Evolutionary conservation across 148 eudicot genomes (phyloP).

Genomic region (Amaranthus cruentus): DNA sequence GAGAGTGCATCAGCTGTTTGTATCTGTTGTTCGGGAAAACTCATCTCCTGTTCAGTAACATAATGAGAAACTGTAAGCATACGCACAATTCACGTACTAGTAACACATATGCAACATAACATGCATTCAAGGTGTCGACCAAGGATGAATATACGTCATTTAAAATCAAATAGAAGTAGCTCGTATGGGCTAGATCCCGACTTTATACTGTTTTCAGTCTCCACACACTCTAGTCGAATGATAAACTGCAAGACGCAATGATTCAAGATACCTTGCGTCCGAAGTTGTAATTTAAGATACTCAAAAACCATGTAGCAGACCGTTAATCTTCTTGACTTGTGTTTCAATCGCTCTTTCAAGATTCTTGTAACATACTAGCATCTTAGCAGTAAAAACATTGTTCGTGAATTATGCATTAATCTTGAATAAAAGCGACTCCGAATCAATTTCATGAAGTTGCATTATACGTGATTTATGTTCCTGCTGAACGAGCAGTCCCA

Average conservation of each 20-base stretch:
- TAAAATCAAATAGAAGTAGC: neutral
- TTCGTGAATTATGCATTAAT: no score
- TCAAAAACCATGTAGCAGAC: neutral
- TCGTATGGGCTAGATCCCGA: neutral
- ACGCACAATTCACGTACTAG: neutral
- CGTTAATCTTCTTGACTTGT: neutral
- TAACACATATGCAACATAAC: no score
- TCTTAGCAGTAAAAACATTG: no score
- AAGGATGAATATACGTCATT: no score
- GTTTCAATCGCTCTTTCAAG: neutral
- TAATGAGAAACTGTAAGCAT: neutral
- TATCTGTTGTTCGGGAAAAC: slow-evolving; percentile 66
- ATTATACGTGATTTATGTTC: no score
- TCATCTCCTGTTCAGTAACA: slow-evolving; percentile 59
- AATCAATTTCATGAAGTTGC: no score
- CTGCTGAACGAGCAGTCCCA: no score
- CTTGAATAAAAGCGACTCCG: no score
- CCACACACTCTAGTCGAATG: neutral
- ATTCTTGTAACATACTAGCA: no score
- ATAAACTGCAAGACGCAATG: neutral
- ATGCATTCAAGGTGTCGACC: no score
- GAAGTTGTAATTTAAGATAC: neutral
- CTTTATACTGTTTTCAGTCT: neutral
- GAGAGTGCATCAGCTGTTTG: slow-evolving; percentile 66
- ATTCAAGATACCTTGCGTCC: neutral